Conservation (phyloP, 2,329 filamentous ascomycete species). For the Monilinia vaccinii-corymbosi region DNA sequence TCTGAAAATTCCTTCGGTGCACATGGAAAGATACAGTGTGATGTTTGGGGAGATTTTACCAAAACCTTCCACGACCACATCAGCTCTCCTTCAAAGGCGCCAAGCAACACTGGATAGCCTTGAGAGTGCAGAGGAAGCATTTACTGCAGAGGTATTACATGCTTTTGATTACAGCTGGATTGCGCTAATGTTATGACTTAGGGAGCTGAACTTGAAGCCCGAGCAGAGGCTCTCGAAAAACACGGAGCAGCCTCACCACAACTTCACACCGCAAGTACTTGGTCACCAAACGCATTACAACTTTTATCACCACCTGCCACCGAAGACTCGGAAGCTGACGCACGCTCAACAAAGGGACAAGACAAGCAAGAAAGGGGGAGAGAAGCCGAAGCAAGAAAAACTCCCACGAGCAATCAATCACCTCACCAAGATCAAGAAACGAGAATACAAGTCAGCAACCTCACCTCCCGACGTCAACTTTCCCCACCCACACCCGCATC, state of each 20-base stretch:
- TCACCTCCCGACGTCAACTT: no score
- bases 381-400: neutral
- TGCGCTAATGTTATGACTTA: conserved; percentile 21
- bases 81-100: conserved; percentile 42
- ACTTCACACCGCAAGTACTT: conserved; percentile 9
- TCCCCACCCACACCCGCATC: neutral
- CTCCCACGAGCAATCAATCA: neutral
- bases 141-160: conserved; percentile 30
- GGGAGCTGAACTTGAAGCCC: conserved; percentile 31
- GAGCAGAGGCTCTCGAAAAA: conserved; percentile 23
- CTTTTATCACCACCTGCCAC: conserved; percentile 18
- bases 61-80: conserved; percentile 19
- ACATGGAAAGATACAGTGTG: conserved; percentile 83
- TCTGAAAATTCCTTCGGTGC: conserved; percentile 70
- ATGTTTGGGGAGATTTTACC: conserved; percentile 79
- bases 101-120: conserved; percentile 52
- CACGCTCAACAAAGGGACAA: neutral
- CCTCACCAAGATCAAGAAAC: neutral
- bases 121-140: conserved; percentile 41
- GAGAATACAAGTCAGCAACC: no score
- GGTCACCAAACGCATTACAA: conserved; percentile 19
- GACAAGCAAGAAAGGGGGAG: neutral
- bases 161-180: conserved; percentile 6
- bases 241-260: conserved; percentile 40
- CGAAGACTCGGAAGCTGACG: conserved; percentile 12